These are phyloP conservation scores for Phytophthora colocasiae DNA, from an alignment of 352 stramenopile genomes.

Conservation along the genomic window DNA sequence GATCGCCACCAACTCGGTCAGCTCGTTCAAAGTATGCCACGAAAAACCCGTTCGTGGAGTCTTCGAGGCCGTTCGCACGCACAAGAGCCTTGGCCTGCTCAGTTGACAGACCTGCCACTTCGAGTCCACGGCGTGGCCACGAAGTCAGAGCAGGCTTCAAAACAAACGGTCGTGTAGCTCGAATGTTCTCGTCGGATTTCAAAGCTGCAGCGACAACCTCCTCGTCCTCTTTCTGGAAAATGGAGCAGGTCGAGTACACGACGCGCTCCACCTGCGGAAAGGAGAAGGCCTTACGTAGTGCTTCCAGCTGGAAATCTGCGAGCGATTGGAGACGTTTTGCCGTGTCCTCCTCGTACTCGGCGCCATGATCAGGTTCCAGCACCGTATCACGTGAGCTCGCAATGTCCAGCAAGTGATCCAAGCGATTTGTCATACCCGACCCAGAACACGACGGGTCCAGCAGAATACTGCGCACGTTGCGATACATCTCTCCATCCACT, in stretches of 20 bases:
- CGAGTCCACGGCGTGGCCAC: constrained; percentile 79
- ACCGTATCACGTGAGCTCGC: constrained; percentile 66
- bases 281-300: constrained; percentile 93
- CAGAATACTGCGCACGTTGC: constrained; percentile 92
- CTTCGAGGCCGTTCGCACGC: constrained; percentile 91
- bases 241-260: constrained; percentile 97
- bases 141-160: constrained; percentile 69
- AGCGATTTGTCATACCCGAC: constrained; percentile 94
- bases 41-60: constrained; percentile 98
- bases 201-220: constrained; percentile 93
- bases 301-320: constrained; percentile 95
- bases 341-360: constrained; percentile 63
- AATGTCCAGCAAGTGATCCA: constrained; percentile 93
- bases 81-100: constrained; percentile 88
- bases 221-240: constrained; percentile 97
- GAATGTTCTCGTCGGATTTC: constrained; percentile 55
- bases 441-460: constrained; percentile 97
- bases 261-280: constrained; percentile 95
- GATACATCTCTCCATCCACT: constrained; percentile 73
- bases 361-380: constrained; percentile 38
- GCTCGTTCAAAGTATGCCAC: constrained; percentile 94
- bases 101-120: constrained; percentile 59
- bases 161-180: constrained; percentile 61
- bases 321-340: constrained; percentile 89
- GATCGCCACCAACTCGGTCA: constrained; percentile 4